These are phyloP conservation scores for Coemansia sp. DNA, from an alignment of 192 early-diverging fungal genomes.

Conservation along the genomic window DNA sequence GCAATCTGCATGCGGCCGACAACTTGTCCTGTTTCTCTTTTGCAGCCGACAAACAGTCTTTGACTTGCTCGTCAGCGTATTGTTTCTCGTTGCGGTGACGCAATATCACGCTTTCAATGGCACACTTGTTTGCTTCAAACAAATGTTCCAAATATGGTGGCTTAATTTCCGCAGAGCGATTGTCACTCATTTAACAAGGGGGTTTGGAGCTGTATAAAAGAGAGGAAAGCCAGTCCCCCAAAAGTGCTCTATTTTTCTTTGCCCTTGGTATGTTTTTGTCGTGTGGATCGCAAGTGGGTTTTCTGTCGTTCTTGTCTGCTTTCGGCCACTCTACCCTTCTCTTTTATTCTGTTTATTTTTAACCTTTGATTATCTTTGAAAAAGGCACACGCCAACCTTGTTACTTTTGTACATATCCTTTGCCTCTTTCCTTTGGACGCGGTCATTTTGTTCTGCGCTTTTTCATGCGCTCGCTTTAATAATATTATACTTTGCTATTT, in stretches of 20 bases:
- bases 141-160: background rate
- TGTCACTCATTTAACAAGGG: conserved; percentile 4
- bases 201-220: background rate
- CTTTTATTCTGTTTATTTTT: conserved; percentile 1
- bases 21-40: background rate
- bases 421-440: background rate
- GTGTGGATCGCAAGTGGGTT: background rate
- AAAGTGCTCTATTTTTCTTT: background rate
- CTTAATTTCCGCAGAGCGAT: conserved; percentile 2
- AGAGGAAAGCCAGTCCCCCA: background rate
- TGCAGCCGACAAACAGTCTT: background rate
- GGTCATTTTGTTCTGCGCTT: conserved; percentile 1
- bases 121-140: no score
- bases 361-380: background rate
- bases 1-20: background rate
- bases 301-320: background rate
- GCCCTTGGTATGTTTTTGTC: background rate
- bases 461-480: background rate
- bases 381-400: background rate
- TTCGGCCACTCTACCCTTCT: background rate
- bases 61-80: no score
- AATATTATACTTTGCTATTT: conserved; percentile 1
- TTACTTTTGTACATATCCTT: conserved; percentile 3
- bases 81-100: no score
- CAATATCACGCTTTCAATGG: no score